Conservation (phyloP, 202 grass and related monocot genomes). For the Dendrocalamus latiflorus region DNA sequence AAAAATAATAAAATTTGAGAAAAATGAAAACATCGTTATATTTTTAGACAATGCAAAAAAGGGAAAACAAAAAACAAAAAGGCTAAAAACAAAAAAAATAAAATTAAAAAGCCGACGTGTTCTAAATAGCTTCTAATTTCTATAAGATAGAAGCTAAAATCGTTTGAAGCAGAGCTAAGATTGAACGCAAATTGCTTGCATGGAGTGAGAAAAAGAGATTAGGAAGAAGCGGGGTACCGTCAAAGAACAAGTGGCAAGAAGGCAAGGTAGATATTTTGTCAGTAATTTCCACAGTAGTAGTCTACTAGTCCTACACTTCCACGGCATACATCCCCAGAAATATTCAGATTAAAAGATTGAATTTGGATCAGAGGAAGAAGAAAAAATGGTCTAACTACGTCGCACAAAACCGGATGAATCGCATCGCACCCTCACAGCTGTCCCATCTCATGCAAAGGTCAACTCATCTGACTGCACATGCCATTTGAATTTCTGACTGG, state of each 20-base stretch:
- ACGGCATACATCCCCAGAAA: background rate
- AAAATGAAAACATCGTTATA: no score
- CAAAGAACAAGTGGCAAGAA: conserved; percentile 23
- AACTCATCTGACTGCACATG: conserved; percentile 43
- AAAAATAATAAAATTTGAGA: no score
- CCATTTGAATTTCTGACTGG: conserved; percentile 36
- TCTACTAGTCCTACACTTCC: background rate
- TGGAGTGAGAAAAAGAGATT: background rate
- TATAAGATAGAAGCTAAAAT: no score
- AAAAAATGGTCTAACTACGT: background rate
- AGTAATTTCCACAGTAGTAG: no score
- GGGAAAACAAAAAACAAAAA: no score
- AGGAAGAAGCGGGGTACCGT: background rate
- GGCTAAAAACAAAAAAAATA: no score
- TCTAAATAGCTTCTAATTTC: no score
- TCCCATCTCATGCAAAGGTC: conserved; percentile 29
- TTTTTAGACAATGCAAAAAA: no score
- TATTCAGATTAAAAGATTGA: conserved; percentile 26
- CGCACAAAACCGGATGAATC: background rate
- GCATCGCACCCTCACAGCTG: conserved; percentile 26
- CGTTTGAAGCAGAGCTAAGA: background rate
- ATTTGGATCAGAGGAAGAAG: background rate
- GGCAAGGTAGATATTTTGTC: background rate
- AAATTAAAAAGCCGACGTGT: no score
- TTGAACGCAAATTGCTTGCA: background rate